phyloP scores from a whole-genome alignment of 2,329 filamentous ascomycete species.

The Colletotrichum euphorbiae region DNA sequence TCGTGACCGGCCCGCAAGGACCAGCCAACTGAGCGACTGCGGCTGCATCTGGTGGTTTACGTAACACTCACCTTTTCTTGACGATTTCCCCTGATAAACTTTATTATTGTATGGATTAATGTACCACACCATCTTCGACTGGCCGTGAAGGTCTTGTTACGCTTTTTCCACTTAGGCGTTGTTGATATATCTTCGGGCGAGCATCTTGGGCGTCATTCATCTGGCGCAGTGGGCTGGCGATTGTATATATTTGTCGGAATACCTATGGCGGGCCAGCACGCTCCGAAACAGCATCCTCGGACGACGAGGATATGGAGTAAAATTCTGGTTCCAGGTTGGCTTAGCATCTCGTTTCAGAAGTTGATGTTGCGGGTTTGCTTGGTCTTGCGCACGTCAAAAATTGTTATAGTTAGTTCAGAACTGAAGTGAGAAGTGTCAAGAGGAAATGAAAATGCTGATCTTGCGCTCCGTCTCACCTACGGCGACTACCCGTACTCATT shows the following conservation, averaged over 20 bases:
- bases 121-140: conserved; percentile 8
- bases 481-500: too few relatives aligned
- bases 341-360: not conserved
- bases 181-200: conserved; percentile 6
- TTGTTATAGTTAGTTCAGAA: conserved; percentile 16
- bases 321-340: not conserved
- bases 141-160: not conserved
- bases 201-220: conserved; percentile 16
- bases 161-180: conserved; percentile 16
- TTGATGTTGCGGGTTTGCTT: conserved; percentile 20
- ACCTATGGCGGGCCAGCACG: conserved; percentile 6
- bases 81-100: not conserved
- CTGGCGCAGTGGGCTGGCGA: conserved; percentile 24
- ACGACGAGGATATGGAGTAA: not conserved
- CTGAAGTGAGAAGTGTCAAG: not conserved
- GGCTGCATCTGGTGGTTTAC: conserved; percentile 66
- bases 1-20: conserved; percentile 27
- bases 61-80: conserved; percentile 41
- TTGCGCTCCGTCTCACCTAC: too few relatives aligned
- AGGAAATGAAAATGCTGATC: not conserved
- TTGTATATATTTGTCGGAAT: conserved; percentile 28
- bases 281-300: not conserved
- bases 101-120: conserved; percentile 10
- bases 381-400: conserved; percentile 5
- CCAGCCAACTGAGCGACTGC: conserved; percentile 59